These are phyloP conservation scores for Oryza meyeriana DNA, from an alignment of 176 grass and related monocot genomes.

Conservation along the genomic window DNA sequence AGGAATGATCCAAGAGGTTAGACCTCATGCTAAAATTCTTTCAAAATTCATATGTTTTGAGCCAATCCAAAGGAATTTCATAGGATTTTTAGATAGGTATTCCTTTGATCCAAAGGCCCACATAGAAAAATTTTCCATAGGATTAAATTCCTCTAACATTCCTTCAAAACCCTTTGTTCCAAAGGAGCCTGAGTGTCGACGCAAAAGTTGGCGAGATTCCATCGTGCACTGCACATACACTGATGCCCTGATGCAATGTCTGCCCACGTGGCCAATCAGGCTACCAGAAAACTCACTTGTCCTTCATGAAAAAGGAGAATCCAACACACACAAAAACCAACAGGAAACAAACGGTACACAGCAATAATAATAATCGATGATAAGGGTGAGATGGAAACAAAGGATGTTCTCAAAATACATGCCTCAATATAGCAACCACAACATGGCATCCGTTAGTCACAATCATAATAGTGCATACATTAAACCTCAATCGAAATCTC, in stretches of 20 bases:
- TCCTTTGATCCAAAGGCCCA: too few relatives aligned
- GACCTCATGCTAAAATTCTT: too few relatives aligned
- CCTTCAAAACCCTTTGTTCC: too few relatives aligned
- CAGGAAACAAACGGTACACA: not conserved
- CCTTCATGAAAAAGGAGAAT: conserved; percentile 1
- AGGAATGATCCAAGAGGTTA: too few relatives aligned
- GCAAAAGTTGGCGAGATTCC: not conserved
- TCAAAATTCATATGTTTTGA: too few relatives aligned
- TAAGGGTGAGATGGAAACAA: conserved; percentile 4
- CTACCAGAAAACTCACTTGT: not conserved
- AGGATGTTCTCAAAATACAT: conserved; percentile 25
- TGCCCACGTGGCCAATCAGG: conserved; percentile 17
- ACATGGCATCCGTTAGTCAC: conserved; percentile 1
- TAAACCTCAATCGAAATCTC: conserved; percentile 35
- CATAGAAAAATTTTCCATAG: too few relatives aligned
- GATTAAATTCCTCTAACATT: too few relatives aligned
- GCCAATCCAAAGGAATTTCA: too few relatives aligned
- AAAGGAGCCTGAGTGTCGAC: not conserved
- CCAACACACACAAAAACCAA: not conserved
- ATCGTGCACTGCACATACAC: not conserved
- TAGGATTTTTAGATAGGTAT: too few relatives aligned
- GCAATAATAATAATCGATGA: not conserved
- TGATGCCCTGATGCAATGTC: not conserved
- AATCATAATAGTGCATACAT: not conserved
- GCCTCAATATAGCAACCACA: conserved; percentile 17